These are phyloP conservation scores for Pseudocercospora vitis DNA, from an alignment of 2,329 filamentous ascomycete species.

Conservation along the genomic window DNA sequence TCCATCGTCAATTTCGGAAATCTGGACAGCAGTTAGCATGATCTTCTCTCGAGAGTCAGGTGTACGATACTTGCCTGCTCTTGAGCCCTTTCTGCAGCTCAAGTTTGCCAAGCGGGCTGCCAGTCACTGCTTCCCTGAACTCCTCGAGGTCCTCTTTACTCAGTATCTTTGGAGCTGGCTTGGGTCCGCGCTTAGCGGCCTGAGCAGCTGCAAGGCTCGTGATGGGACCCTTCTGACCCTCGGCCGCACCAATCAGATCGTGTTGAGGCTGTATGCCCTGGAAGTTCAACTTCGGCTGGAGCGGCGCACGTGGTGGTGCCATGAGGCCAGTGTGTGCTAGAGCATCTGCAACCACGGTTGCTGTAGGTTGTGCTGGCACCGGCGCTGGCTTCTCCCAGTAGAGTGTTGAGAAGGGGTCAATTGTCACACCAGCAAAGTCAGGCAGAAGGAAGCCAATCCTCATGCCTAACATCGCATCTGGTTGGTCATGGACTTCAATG, in stretches of 20 bases:
- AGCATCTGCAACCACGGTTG: conserved; percentile 26
- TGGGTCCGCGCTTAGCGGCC: conserved; percentile 37
- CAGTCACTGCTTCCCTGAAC: conserved; percentile 70
- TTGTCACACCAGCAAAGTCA: conserved; percentile 50
- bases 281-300: conserved; percentile 41
- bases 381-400: conserved; percentile 66
- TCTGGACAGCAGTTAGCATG: conserved; percentile 38
- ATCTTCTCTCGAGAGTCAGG: neutral
- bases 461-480: conserved; percentile 39
- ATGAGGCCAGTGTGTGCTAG: conserved; percentile 25
- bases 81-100: conserved; percentile 75
- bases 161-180: conserved; percentile 49
- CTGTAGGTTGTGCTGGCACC: conserved; percentile 28
- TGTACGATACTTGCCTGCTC: conserved; percentile 54
- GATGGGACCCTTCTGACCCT: conserved; percentile 38
- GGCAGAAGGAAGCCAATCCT: conserved; percentile 34
- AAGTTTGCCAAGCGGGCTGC: conserved; percentile 70
- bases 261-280: conserved; percentile 25
- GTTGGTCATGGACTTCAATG: conserved; percentile 39
- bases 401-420: conserved; percentile 78
- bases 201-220: conserved; percentile 30
- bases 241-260: conserved; percentile 33
- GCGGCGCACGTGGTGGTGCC: conserved; percentile 45
- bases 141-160: conserved; percentile 61
- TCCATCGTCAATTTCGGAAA: conserved; percentile 70